phyloP scores from a whole-genome alignment of 768 basidiomycete genomes.

The Russula emetica region DNA sequence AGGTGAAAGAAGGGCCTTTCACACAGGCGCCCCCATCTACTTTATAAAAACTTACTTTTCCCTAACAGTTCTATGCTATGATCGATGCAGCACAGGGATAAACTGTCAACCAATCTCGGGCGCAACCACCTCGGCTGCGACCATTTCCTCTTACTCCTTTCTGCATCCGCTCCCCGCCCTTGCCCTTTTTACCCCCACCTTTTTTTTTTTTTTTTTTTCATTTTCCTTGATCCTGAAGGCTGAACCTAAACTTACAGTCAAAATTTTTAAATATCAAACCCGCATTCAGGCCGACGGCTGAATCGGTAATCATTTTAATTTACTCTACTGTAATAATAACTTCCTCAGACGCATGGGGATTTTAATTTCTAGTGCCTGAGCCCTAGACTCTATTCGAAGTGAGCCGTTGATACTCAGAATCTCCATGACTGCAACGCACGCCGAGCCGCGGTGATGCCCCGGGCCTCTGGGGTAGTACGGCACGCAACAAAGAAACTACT shows the following conservation, averaged over 20 bases:
- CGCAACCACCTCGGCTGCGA: neutral
- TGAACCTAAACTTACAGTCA: neutral
- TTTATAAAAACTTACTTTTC: conserved; percentile 2
- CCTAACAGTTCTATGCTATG: neutral
- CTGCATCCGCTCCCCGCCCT: neutral
- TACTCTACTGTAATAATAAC: neutral
- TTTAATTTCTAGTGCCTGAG: neutral
- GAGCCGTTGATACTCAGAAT: no score
- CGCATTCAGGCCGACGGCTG: neutral
- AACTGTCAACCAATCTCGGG: neutral
- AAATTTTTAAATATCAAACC: neutral
- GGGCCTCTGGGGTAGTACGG: no score
- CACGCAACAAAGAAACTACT: no score
- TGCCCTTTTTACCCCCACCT: neutral
- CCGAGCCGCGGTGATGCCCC: no score
- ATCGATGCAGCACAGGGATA: neutral
- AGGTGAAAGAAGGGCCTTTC: neutral
- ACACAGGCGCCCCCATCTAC: neutral
- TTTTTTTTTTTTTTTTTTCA: neutral
- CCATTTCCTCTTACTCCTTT: neutral
- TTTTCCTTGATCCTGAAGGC: no score
- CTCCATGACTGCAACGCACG: no score
- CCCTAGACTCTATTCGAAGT: neutral
- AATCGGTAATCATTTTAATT: no score
- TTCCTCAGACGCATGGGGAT: neutral